These are phyloP conservation scores for Adansonia rubrostipa DNA, from an alignment of 441 rosid genomes.

Conservation along the genomic window DNA sequence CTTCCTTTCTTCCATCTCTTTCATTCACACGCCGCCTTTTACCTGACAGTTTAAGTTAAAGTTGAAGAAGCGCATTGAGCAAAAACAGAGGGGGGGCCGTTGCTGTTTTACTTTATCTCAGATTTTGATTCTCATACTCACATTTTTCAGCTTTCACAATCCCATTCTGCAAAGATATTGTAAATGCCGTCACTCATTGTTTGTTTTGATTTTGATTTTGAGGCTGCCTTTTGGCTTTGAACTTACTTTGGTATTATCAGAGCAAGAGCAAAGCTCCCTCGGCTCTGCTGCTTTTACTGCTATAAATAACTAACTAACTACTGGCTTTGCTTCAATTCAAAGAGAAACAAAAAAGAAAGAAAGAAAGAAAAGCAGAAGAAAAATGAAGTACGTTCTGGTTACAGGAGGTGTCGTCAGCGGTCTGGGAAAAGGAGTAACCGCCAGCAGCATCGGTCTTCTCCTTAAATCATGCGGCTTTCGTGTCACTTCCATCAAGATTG, in stretches of 20 bases:
- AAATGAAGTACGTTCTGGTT: slow-evolving; percentile 86
- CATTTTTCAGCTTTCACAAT: neutral
- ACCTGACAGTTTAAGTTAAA: neutral
- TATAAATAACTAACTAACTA: neutral
- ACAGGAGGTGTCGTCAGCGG: slow-evolving; percentile 88
- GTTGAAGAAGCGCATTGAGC: neutral
- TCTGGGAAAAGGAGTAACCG: slow-evolving; percentile 73
- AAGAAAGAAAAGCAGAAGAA: slow-evolving; percentile 20
- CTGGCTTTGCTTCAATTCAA: neutral
- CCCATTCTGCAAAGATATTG: neutral
- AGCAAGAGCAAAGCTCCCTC: neutral
- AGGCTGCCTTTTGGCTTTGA: neutral
- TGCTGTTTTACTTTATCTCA: neutral
- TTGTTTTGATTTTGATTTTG: neutral
- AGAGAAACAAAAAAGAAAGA: neutral
- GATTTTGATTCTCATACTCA: neutral
- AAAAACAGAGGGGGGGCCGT: neutral
- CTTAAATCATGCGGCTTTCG: slow-evolving; percentile 73
- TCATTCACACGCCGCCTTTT: slow-evolving; percentile 14
- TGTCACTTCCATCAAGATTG: slow-evolving; percentile 87
- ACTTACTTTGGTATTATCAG: slow-evolving; percentile 39
- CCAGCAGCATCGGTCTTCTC: slow-evolving; percentile 70
- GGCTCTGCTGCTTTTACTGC: neutral
- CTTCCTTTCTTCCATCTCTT: neutral
- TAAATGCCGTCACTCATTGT: slow-evolving; percentile 7